Base-by-base conservation (phyloP, 148 eudicot genomes). In the Vaccinium darrowii region DNA sequence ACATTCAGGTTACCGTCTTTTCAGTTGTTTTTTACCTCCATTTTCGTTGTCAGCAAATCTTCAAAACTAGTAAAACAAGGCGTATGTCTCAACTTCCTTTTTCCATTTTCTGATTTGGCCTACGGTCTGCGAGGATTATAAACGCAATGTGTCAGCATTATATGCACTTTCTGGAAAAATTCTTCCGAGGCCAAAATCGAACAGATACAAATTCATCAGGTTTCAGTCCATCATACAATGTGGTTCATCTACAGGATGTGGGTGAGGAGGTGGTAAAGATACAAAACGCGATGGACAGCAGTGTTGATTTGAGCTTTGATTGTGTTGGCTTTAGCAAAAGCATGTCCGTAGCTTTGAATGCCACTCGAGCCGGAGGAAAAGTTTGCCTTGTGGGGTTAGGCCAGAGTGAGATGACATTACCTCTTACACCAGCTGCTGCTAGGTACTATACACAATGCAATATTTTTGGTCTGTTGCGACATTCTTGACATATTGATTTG, bases 281-380 rank as follows among this genome's bases (percentile, higher is more conserved):
- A 4, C 85, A 88, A 52, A 89, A 89, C 6, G 90, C 84, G 4
- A 90, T 94, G 94, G 91, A 85, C 0, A 81, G 67, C 19, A 78
- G 58, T 16, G 80, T 92, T 2, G 94, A 92, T 86, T 91, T 92
- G 30, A 91, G 89, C 80, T 91, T 94, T 73, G 95, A 94, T 78
- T 92, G 95, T 88, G 95, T 88, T 49, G 97, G 97, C 27, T 90
- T 92, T 65, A 89, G 86, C 88, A 92, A 94, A 85, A 94, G 94
- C 62, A 92, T 92, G 89, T 83, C 95, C 80, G 90, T 93, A 0
- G 94, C 94, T 78, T 78, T 92, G 7, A 86, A 62, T 39, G 91
- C 90, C 13, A 91, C 95, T 15, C 84, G 90, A 33, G 73, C 92
- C 39, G 95, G 95, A 8, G 97, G 97, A 6, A 92, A 90, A 86